These are phyloP conservation scores for Saccharum officinarum DNA, from an alignment of 176 grass and related monocot species.

Conservation along the genomic window DNA sequence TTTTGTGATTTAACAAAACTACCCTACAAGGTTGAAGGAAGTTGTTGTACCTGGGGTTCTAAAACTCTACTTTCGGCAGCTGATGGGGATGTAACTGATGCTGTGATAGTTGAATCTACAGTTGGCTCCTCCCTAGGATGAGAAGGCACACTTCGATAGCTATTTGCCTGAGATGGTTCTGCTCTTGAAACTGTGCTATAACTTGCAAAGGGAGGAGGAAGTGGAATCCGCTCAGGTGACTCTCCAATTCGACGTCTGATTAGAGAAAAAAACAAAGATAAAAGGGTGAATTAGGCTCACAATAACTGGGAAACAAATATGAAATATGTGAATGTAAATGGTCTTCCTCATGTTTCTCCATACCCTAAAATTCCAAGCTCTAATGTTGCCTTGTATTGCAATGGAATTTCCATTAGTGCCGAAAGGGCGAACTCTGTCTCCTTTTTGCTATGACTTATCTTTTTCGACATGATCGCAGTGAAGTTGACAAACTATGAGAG, in stretches of 20 bases:
- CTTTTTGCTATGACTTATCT: slow-evolving; percentile 58
- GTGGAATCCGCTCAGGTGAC: slow-evolving; percentile 64
- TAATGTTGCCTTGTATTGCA: slow-evolving; percentile 79
- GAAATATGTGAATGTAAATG: slow-evolving; percentile 23
- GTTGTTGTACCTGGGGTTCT: slow-evolving; percentile 52
- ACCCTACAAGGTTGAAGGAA: not conserved
- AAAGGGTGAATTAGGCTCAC: slow-evolving; percentile 14
- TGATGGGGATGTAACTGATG: slow-evolving; percentile 44
- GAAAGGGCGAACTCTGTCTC: slow-evolving; percentile 85
- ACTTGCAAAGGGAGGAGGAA: slow-evolving; percentile 73
- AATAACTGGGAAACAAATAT: slow-evolving; percentile 12
- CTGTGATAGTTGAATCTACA: slow-evolving; percentile 39
- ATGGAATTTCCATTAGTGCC: slow-evolving; percentile 85
- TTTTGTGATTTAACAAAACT: not conserved
- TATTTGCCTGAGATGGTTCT: slow-evolving; percentile 41
- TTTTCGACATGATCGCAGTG: slow-evolving; percentile 78
- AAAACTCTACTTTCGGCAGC: slow-evolving; percentile 32
- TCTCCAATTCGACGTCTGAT: slow-evolving; percentile 50
- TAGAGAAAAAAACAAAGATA: slow-evolving; percentile 32
- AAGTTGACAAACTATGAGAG: slow-evolving; percentile 83
- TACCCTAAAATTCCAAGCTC: slow-evolving; percentile 85
- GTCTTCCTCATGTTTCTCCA: slow-evolving; percentile 37
- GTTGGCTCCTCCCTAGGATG: slow-evolving; percentile 33
- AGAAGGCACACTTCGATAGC: slow-evolving; percentile 43
- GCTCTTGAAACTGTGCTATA: slow-evolving; percentile 36